Base-by-base conservation (phyloP, 192 early-diverging fungal genomes). In the Phycomyces nitens region DNA sequence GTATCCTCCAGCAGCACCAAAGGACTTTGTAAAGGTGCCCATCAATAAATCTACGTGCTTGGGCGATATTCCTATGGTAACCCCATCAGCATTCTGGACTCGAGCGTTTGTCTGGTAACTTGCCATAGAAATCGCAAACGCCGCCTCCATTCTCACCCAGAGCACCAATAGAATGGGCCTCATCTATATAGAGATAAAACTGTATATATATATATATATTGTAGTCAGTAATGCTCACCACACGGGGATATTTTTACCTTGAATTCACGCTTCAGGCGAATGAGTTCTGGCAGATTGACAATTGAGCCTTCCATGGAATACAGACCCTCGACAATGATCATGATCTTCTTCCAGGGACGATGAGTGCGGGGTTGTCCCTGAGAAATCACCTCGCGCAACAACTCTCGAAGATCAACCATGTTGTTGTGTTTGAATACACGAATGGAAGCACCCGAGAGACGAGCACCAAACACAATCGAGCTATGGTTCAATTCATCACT, bases 221-320 rank as follows among this genome's bases (percentile, higher is more conserved):
- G n/a, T n/a, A n/a, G n/a, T n/a, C n/a, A n/a, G n/a, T n/a, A n/a
- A n/a, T n/a, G n/a, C n/a, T n/a, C n/a, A n/a, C n/a, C n/a, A n/a
- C n/a, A n/a, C n/a, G n/a, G n/a, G n/a, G n/a, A n/a, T 34, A 34
- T 34, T 34, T 53, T 49, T 56, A 66, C 70, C 70, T 89, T 88
- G 75, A 94, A 96, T 70, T 86, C 87, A 67, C 87, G 82, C 51
- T 89, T 90, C 58, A 96, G 69, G 23, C 76, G 88, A 14, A 94
- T 70, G 56, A 94, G 80, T 53, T 88, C 85, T 12, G 91, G 92
- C 49, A 94, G 70, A 55, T 84, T 83, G 66, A 84, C 85, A 73
- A 91, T 85, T 67, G 86, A 85, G 38, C 94, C 94, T 72, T 96
- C 94, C 94, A 96, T 96, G 24, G 89, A 92, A 72, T 95, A 95